Conservation (phyloP, 2,329 filamentous ascomycete genomes). For the Ceratocystis cacaofunesta region DNA sequence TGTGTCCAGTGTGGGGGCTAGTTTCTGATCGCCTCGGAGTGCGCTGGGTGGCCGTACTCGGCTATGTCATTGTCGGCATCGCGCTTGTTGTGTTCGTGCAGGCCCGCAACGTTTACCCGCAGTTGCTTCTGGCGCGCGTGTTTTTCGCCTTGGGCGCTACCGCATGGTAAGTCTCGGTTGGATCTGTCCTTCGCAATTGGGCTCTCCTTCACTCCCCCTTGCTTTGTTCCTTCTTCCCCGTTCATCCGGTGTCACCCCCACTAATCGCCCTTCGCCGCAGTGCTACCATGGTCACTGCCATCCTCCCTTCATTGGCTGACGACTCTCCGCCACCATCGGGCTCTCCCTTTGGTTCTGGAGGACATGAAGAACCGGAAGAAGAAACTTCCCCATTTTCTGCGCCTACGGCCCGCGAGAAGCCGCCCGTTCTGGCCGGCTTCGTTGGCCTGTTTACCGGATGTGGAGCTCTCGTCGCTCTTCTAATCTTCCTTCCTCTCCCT, state of each 20-base stretch:
- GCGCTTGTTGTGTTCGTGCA: constrained; percentile 71
- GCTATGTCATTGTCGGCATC: constrained; percentile 68
- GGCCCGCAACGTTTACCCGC: constrained; percentile 73
- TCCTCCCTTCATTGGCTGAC: constrained; percentile 58
- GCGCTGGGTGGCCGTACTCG: constrained; percentile 54
- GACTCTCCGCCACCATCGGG: constrained; percentile 20
- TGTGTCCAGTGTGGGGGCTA: constrained; percentile 67
- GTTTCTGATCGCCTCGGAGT: constrained; percentile 65
- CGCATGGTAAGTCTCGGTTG: constrained; percentile 46
- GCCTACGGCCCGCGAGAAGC: constrained; percentile 27
- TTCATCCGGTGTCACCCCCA: background rate
- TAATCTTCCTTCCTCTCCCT: constrained; percentile 73
- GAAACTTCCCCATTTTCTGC: constrained; percentile 51
- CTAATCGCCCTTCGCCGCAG: constrained; percentile 23
- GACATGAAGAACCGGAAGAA: constrained; percentile 17
- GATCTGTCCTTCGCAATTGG: background rate
- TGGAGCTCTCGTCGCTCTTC: constrained; percentile 72
- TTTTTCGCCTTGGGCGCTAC: constrained; percentile 84
- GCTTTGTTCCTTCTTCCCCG: background rate
- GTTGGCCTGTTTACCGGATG: constrained; percentile 88
- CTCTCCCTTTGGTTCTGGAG: background rate
- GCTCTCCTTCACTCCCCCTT: background rate
- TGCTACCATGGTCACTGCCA: constrained; percentile 93
- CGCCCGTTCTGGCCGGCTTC: constrained; percentile 59
- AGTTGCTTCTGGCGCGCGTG: constrained; percentile 68